Evolutionary conservation across 352 stramenopile species (phyloP), one percentile per base, ranked within the genome.

Genomic region (Phytophthora agathidicida): DNA sequence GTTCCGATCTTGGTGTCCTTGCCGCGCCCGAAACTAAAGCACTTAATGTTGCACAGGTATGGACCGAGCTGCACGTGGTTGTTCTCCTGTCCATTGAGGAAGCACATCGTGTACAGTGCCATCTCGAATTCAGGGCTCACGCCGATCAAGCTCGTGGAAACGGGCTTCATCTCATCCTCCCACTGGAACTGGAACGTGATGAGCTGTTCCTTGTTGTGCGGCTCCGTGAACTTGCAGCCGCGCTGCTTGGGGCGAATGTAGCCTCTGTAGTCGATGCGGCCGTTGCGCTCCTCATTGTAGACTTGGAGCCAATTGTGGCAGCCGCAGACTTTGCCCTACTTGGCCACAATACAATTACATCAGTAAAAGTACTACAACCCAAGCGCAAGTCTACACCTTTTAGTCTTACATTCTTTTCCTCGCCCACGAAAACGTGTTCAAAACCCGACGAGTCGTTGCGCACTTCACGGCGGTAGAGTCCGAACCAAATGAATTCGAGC

Each of bases 221-320:
- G 85, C 43, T 89, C 71, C 49, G 86, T 80, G 68, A 90, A 78
- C 32, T 74, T 75, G 35, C 73, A 68, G 0, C 86, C 82, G 30
- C 86, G 83, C 65, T 88, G 78, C 58, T 88, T 89, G 13, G 85
- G 95, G 20, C 94, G 91, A 54, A 98, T 97, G 68, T 97, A 98
- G 7, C 95, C 96, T 28, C 82, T 77, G 73, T 98, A 99, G 77
- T 99, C 85, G 28, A 99, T 71, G 27, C 82, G 83, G 5, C 93
- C 93, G 11, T 83, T 81, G 65, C 94, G 90, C 73, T 99, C 96
- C 64, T 98, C 93, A 26, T 97, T 86, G 73, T 98, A 99, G 31
- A 98, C 94, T 58, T 98, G 91, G 49, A 99, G 91, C 96, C 96
- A 99, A 75, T 99, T 99, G 78, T 99, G 96, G 70, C 98, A 97